phyloP scores from a whole-genome alignment of 78 protist species.

The Speleostelium caveatum region DNA sequence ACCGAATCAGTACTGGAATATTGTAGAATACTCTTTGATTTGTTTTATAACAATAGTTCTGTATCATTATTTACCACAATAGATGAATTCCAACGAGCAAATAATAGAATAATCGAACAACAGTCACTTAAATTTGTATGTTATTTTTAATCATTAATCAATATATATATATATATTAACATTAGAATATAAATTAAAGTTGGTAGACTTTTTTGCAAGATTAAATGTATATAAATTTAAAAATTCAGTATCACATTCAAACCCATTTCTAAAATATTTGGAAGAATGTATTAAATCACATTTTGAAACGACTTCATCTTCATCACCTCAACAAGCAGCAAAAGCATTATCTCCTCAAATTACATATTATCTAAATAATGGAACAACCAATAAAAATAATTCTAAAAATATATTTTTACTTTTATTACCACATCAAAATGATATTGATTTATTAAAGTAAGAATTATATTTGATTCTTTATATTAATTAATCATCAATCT shows the following conservation, averaged over 20 bases:
- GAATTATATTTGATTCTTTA: background rate
- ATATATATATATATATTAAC: background rate
- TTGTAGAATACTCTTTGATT: conserved; percentile 36
- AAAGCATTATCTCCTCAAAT: background rate
- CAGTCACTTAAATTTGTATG: conserved; percentile 45
- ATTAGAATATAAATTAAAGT: background rate
- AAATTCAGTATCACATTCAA: background rate
- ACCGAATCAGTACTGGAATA: conserved; percentile 43
- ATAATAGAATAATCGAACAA: conserved; percentile 12
- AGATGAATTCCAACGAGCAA: background rate
- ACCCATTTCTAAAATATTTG: background rate
- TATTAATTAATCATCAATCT: too few relatives aligned
- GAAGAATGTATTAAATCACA: conserved; percentile 6
- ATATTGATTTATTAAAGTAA: background rate
- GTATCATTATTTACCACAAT: conserved; percentile 25
- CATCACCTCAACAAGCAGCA: background rate
- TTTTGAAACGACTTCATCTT: background rate
- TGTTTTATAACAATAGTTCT: conserved; percentile 17
- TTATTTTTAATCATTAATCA: background rate
- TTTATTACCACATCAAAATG: conserved; percentile 23
- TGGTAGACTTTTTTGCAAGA: background rate
- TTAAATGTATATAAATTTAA: background rate
- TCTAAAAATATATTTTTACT: background rate
- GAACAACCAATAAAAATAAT: conserved; percentile 1
- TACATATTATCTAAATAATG: background rate